A percentile compares a stretch with the other conserved stretches of the same genome.
Conservation (phyloP, 306 rosid species). For the Dalbergia oliveri region DNA sequence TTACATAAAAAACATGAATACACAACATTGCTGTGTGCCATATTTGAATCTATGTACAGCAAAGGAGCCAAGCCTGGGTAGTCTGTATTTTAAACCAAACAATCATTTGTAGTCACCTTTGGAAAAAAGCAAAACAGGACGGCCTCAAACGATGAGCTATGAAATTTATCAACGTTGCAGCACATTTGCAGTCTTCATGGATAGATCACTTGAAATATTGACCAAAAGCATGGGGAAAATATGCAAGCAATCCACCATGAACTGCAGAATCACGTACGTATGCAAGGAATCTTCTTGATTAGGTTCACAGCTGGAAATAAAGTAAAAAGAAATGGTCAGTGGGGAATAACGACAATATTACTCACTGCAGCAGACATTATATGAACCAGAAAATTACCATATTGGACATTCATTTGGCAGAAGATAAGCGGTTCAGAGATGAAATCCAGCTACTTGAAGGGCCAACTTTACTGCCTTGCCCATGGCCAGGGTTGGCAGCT, state of each 20-base stretch:
- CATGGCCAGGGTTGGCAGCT: constrained; percentile 62
- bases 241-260: constrained; percentile 49
- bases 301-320: constrained; percentile 56
- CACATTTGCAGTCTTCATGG: constrained; percentile 54
- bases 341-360: neutral
- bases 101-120: constrained; percentile 71
- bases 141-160: constrained; percentile 56
- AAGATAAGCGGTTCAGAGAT: constrained; percentile 78
- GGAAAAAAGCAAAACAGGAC: constrained; percentile 59
- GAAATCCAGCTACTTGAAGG: constrained; percentile 94
- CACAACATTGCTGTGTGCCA: constrained; percentile 68
- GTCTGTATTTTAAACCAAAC: constrained; percentile 68
- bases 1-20: constrained; percentile 70
- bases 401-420: constrained; percentile 71
- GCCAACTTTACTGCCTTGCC: constrained; percentile 70
- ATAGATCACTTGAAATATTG: constrained; percentile 53
- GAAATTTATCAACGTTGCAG: constrained; percentile 53
- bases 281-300: constrained; percentile 47
- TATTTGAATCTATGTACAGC: constrained; percentile 78
- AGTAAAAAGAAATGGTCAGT: constrained; percentile 33
- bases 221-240: constrained; percentile 43
- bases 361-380: constrained; percentile 27
- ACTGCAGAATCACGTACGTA: constrained; percentile 56
- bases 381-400: constrained; percentile 57
- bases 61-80: constrained; percentile 67